Evolutionary conservation across 345 rosid genomes (phyloP).

Genomic region (Nephelium lappaceum): DNA sequence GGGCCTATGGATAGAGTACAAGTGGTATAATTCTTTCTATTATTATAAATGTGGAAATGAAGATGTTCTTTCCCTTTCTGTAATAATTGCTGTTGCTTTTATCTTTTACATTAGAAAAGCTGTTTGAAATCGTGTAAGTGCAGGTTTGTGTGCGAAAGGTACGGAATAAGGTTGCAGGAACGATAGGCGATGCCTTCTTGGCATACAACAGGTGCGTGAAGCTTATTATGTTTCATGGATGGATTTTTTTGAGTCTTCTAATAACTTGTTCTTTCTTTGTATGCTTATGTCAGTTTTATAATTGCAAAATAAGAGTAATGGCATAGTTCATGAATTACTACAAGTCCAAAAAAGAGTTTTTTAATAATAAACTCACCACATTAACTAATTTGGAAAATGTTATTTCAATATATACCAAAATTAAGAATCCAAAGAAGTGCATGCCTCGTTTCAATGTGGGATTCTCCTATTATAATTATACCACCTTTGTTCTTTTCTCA

Average conservation of each 20-base stretch:
- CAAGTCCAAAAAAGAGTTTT: no score
- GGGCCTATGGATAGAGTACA: conserved; percentile 95
- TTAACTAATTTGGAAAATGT: not conserved
- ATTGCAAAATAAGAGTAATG: no score
- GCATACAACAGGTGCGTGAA: conserved; percentile 71
- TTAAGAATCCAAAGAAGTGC: not conserved
- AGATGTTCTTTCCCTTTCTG: not conserved
- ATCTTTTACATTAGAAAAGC: not conserved
- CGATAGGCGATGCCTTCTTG: conserved; percentile 80
- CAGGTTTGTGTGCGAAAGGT: conserved; percentile 93
- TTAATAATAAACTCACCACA: not conserved
- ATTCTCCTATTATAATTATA: no score
- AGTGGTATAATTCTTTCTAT: conserved; percentile 40
- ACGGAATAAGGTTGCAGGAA: conserved; percentile 90
- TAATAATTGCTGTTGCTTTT: not conserved
- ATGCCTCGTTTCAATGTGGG: no score
- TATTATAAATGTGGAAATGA: not conserved
- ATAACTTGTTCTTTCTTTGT: not conserved
- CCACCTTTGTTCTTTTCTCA: no score
- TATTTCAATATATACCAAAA: not conserved
- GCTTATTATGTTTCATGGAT: not conserved
- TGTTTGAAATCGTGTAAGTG: conserved; percentile 14
- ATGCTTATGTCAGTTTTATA: not conserved
- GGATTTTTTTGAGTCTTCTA: not conserved
- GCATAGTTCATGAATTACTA: no score